Evolutionary conservation across 495 filamentous ascomycete genomes (phyloP), one percentile per base, ranked within the genome.

Genomic region (Saxophila tyrrhenica): DNA sequence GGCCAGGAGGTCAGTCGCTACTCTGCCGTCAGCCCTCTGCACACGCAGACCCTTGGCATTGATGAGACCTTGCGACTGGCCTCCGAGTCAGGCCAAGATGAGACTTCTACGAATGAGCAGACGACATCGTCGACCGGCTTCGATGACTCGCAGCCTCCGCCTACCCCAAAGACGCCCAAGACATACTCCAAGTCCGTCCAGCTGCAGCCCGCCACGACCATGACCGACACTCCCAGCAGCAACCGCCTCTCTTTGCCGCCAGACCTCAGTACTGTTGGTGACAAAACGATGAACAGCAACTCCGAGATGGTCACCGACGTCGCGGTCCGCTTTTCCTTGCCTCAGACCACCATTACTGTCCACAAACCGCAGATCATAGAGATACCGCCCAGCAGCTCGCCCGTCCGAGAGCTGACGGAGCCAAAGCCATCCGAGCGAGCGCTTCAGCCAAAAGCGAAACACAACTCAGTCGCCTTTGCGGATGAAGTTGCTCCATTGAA

Each of bases 151-250:
- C n/a, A 53, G 22, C 54, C 55, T 11, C 55, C 59, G 19, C 50
- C 55, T 17, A 62, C 59, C 1, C 59, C 59, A 5, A 55, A 46
- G 10, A 58, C 59, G 23, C 51, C 59, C 10, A 49, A 43, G 19
- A 62, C 50, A 16, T 58, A 62, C 55, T 62, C 59, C 13, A 62
- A 62, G 48, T 62, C 59, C 5, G 59, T 62, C 3, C 59, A 62
- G 41, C 47, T 62, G 44, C 54, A 51, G 35, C 21, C 25, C 8
- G 54, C 22, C 25, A n/a, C 21, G 23, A 42, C 51, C 15, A 38
- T 23, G 7, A 62, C 46, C 25, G 47, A 48, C n/a, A 60, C 53
- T 5, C 54, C 54, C 1, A 57, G 20, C 50, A 62, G 29, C 23
- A 54, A 52, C 24, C 54, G 59, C 15, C 48, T 48, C 21, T 62